Base-by-base conservation (phyloP, 148 eudicot genomes). In the Chenopodium berlandieri region DNA sequence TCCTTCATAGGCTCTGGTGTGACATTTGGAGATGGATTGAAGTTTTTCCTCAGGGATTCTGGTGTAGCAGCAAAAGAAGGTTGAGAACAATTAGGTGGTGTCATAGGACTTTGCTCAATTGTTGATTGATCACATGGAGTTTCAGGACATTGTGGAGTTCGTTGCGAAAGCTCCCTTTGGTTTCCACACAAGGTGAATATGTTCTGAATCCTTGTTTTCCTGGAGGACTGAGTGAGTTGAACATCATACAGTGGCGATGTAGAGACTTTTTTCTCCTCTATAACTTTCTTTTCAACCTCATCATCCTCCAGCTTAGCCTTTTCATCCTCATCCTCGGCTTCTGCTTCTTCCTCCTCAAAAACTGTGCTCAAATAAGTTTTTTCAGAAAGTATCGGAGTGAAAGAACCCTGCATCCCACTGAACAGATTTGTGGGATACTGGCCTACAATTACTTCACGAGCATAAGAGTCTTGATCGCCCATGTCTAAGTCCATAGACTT, bases 401-500 rank as follows among this genome's bases (percentile, higher is more conserved):
- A 82, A 34, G 73, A 66, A 63, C 62, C 65, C 47, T 78, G 40
- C n/a, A 47, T 60, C 32, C 31, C 81, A 47, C 74, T 67, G 46
- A 60, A n/a, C 52, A 52, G 25, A 69, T 63, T 73, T 73, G 82
- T 8, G 34, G 69, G 76, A 69, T 76, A 78, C 82, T 85, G 82
- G 2, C 86, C 83, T 7, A 86, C 73, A 73, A 85, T 87, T 23
- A 87, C 86, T 52, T 90, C 90, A 71, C 80, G 85, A 12, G 87
- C 77, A 70, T 80, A 78, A 0, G 84, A 82, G 69, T 89, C 91
- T 73, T 89, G 89, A 32, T 90, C 93, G 27, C 84, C 91, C 71
- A 72, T 87, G n/a, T 94, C 99, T 81, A 91, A 83, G 73, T 97
- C 99, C 99, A 97, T 97, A 6, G 98, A 97, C 83, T 94, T 94